A percentile compares a stretch with the other conserved stretches of the same genome.
phyloP scores from a whole-genome alignment of 2,329 filamentous ascomycete genomes.

The Cladosporium sp. region DNA sequence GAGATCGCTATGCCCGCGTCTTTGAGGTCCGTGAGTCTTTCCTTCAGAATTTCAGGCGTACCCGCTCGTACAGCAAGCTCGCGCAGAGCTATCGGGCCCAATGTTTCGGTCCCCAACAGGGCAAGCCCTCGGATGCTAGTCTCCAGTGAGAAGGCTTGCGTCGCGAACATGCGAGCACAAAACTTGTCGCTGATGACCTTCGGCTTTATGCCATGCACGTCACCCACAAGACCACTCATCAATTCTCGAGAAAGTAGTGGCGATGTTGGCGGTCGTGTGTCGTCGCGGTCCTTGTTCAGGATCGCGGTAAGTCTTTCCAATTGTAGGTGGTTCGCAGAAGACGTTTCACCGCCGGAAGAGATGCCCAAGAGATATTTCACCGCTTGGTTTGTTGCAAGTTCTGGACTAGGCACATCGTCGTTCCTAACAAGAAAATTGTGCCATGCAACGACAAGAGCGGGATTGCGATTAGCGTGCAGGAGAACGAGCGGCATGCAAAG shows the following conservation, averaged over 20 bases:
- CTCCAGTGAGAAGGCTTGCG: constrained; percentile 70
- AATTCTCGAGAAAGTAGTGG: constrained; percentile 31
- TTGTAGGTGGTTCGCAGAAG: background rate
- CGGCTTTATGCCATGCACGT: constrained; percentile 46
- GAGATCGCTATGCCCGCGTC: constrained; percentile 64
- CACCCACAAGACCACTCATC: constrained; percentile 40
- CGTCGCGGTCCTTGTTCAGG: background rate
- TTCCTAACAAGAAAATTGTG: constrained; percentile 42
- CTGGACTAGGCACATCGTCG: constrained; percentile 42
- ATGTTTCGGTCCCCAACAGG: constrained; percentile 68
- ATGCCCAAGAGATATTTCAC: background rate
- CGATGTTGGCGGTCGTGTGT: background rate
- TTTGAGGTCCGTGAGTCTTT: constrained; percentile 63
- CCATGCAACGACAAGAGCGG: constrained; percentile 38
- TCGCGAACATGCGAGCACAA: constrained; percentile 80
- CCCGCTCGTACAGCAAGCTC: constrained; percentile 71
- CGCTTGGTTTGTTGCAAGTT: constrained; percentile 11
- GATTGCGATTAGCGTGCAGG: constrained; percentile 25
- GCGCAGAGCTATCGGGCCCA: constrained; percentile 76
- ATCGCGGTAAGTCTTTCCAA: background rate
- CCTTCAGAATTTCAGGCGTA: constrained; percentile 57
- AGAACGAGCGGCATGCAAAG: constrained; percentile 41
- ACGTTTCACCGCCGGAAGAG: background rate
- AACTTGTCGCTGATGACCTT: constrained; percentile 64
- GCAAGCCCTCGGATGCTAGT: constrained; percentile 69